Conservation (phyloP, 192 early-diverging fungal genomes). For the Cetraspora pellucida region DNA sequence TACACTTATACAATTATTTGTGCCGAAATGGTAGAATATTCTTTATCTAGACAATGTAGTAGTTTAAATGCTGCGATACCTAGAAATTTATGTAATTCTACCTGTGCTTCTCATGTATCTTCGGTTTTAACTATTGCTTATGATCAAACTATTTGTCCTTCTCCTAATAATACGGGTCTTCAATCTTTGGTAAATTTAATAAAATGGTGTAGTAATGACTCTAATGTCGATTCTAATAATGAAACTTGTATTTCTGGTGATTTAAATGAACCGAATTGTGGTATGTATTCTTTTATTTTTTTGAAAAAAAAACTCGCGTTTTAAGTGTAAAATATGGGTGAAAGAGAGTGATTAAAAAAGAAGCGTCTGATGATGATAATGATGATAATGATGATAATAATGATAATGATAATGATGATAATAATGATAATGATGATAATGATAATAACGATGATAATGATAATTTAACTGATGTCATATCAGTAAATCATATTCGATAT, state of each 20-base stretch:
- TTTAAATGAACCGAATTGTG: slow-evolving; percentile 27
- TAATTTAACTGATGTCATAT: background rate
- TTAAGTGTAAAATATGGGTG: background rate
- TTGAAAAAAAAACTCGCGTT: background rate
- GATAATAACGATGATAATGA: too few relatives aligned
- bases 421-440: too few relatives aligned
- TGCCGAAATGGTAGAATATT: slow-evolving; percentile 9
- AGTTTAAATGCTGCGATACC: too few relatives aligned
- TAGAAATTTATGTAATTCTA: background rate
- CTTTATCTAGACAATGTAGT: background rate
- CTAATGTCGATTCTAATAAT: background rate
- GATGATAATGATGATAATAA: too few relatives aligned
- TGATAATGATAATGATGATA: too few relatives aligned
- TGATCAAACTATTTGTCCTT: background rate
- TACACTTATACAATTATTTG: slow-evolving; percentile 18
- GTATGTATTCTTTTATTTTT: slow-evolving; percentile 9
- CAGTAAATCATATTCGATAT: too few relatives aligned
- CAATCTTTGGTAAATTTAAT: background rate
- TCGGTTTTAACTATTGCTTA: background rate
- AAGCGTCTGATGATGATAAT: too few relatives aligned
- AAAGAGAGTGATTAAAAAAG: too few relatives aligned
- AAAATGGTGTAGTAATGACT: background rate
- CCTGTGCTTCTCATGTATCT: background rate
- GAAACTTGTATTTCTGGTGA: slow-evolving; percentile 25
- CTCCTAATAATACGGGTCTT: background rate